Conservation (phyloP, 768 basidiomycete species). For the Coprinopsis cinerea region DNA sequence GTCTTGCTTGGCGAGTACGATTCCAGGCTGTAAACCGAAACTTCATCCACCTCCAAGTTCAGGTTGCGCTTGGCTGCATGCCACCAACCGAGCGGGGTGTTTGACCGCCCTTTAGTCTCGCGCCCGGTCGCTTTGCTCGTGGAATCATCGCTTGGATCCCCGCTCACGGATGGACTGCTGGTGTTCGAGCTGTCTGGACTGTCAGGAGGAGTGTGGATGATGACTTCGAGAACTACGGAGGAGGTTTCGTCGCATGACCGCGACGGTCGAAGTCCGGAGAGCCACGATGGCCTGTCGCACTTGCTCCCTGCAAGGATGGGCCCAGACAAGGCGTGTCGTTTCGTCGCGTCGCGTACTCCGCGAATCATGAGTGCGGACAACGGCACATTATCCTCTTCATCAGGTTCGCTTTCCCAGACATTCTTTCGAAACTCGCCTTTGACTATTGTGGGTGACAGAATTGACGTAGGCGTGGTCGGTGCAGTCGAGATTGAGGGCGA, state of each 20-base stretch:
- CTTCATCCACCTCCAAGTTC: constrained; percentile 1
- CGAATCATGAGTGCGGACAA: constrained; percentile 4
- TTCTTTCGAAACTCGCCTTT: background rate
- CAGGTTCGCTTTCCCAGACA: background rate
- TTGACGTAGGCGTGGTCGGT: background rate
- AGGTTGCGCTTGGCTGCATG: background rate
- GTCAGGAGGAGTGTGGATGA: background rate
- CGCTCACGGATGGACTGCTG: too few species aligned
- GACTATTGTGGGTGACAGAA: background rate
- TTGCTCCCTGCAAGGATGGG: background rate
- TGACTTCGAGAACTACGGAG: background rate
- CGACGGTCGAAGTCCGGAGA: background rate
- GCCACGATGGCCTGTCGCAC: background rate
- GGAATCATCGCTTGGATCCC: too few species aligned
- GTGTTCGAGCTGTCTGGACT: background rate
- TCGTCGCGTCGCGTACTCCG: background rate
- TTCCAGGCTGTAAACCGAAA: constrained; percentile 6
- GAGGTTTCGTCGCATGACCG: background rate
- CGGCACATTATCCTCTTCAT: constrained; percentile 1
- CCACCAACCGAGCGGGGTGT: background rate
- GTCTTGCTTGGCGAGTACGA: background rate
- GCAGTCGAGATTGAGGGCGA: constrained; percentile 2
- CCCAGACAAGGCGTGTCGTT: constrained; percentile 3
- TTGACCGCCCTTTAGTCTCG: too few species aligned
- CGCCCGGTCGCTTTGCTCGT: too few species aligned